These are phyloP conservation scores for Albatrellus sp. DNA, from an alignment of 1,284 basidiomycete species.

Conservation along the genomic window DNA sequence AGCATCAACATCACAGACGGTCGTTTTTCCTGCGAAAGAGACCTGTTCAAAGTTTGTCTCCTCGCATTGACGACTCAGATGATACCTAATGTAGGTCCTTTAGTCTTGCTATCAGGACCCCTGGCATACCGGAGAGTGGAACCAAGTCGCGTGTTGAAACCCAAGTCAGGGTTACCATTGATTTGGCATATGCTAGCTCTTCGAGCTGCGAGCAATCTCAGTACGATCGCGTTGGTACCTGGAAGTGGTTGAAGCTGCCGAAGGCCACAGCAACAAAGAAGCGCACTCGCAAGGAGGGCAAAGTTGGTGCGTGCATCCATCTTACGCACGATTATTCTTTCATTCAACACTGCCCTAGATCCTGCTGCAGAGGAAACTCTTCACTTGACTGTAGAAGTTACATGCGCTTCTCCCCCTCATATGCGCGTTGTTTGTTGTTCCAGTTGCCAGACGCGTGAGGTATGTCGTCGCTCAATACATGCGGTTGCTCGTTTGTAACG, in stretches of 20 bases:
- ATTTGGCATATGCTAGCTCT: slow-evolving; percentile 56
- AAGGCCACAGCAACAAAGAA: slow-evolving; percentile 73
- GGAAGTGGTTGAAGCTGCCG: slow-evolving; percentile 75
- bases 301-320: slow-evolving; percentile 44
- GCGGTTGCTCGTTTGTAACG: slow-evolving; percentile 2
- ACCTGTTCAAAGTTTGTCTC: slow-evolving; percentile 57
- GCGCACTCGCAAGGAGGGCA: slow-evolving; percentile 75
- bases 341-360: slow-evolving; percentile 29
- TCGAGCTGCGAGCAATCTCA: slow-evolving; percentile 43
- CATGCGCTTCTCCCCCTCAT: slow-evolving; percentile 69
- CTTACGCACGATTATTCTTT: slow-evolving; percentile 10
- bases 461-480: slow-evolving; percentile 23
- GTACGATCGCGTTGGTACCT: slow-evolving; percentile 68
- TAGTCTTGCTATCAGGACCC: slow-evolving; percentile 69
- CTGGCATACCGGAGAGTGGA: slow-evolving; percentile 72
- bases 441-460: slow-evolving; percentile 77
- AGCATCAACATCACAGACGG: slow-evolving; percentile 33
- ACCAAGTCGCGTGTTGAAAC: slow-evolving; percentile 94
- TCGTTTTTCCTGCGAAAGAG: slow-evolving; percentile 59
- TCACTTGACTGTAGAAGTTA: slow-evolving; percentile 53
- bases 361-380: slow-evolving; percentile 62
- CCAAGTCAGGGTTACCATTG: slow-evolving; percentile 73
- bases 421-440: slow-evolving; percentile 72
- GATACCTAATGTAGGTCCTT: slow-evolving; percentile 2
- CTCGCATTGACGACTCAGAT: slow-evolving; percentile 6